Percentiles rank a stretch among this genome's conserved stretches.
phyloP scores from a whole-genome alignment of 2,329 filamentous ascomycete genomes.

The Camillea tinctor region DNA sequence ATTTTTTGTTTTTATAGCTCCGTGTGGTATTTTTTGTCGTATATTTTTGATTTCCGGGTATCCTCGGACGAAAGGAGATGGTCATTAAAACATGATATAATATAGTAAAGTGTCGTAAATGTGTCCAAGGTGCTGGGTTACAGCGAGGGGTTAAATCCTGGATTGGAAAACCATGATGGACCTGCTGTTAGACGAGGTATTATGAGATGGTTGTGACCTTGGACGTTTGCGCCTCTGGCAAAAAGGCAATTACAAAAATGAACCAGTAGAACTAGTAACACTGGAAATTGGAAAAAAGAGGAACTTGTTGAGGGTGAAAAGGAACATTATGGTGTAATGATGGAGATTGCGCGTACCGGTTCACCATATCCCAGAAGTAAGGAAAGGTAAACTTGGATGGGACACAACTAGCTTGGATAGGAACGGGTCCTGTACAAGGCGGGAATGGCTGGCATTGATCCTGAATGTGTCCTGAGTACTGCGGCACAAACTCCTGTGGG shows the following conservation, averaged over 20 bases:
- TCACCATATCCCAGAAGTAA: constrained; percentile 50
- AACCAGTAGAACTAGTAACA: constrained; percentile 42
- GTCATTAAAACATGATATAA: constrained; percentile 21
- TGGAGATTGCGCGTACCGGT: constrained; percentile 49
- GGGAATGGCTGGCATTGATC: constrained; percentile 38
- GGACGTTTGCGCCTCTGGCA: background rate
- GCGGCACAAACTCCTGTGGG: constrained; percentile 48
- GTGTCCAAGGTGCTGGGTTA: constrained; percentile 8
- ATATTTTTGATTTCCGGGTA: constrained; percentile 13
- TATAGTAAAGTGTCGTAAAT: constrained; percentile 17
- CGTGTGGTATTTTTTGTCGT: constrained; percentile 9
- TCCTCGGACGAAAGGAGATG: constrained; percentile 9
- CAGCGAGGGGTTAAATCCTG: background rate
- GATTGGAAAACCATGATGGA: background rate
- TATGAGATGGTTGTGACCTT: constrained; percentile 11
- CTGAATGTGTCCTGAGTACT: constrained; percentile 41
- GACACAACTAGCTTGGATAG: constrained; percentile 35
- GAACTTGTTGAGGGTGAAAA: constrained; percentile 54
- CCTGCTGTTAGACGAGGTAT: background rate
- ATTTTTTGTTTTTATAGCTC: constrained; percentile 10
- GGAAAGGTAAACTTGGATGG: constrained; percentile 48
- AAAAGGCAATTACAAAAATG: constrained; percentile 13
- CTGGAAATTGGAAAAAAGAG: constrained; percentile 51
- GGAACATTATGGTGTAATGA: constrained; percentile 49
- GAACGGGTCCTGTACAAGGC: constrained; percentile 25